A percentile compares a stretch with the other conserved stretches of the same genome.
phyloP scores from a whole-genome alignment of 2,329 filamentous ascomycete genomes.

The Nigrospora osmanthi region DNA sequence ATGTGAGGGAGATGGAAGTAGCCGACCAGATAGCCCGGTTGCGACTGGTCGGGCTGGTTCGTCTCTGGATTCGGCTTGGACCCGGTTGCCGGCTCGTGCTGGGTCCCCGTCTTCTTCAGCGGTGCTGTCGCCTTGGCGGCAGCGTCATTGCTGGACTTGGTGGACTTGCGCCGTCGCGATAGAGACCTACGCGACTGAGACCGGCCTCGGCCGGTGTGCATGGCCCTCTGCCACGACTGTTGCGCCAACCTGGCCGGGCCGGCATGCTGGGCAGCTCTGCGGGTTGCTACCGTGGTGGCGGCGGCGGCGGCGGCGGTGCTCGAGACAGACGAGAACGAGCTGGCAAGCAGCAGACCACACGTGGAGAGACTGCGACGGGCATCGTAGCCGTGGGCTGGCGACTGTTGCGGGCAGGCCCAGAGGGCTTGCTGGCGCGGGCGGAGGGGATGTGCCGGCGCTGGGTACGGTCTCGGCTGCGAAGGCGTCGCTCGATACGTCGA shows the following conservation, averaged over 20 bases:
- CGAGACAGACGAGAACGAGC: constrained; percentile 30
- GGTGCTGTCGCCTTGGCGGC: constrained; percentile 1
- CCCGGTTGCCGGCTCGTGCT: constrained; percentile 22
- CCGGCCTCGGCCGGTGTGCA: constrained; percentile 19
- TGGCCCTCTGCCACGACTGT: constrained; percentile 26
- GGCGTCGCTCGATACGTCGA: no score
- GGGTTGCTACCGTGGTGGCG: constrained; percentile 22
- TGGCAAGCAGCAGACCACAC: constrained; percentile 44
- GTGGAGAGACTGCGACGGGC: constrained; percentile 45
- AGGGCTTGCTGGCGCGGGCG: constrained; percentile 16
- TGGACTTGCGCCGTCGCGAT: constrained; percentile 19
- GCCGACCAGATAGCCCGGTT: constrained; percentile 1
- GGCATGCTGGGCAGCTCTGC: constrained; percentile 17
- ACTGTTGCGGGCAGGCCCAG: constrained; percentile 14
- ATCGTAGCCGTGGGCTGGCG: constrained; percentile 27
- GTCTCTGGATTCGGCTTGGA: constrained; percentile 44
- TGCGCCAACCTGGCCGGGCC: constrained; percentile 25
- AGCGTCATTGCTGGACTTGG: constrained; percentile 18
- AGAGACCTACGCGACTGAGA: constrained; percentile 4
- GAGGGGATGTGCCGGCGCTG: not conserved
- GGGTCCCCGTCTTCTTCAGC: constrained; percentile 13
- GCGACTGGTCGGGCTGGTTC: constrained; percentile 21
- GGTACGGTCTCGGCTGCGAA: constrained; percentile 8
- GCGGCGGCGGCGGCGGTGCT: constrained; percentile 27
- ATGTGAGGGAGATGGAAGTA: constrained; percentile 43